Base-by-base conservation (phyloP, 768 basidiomycete species). In the Pleurotus sapidus region DNA sequence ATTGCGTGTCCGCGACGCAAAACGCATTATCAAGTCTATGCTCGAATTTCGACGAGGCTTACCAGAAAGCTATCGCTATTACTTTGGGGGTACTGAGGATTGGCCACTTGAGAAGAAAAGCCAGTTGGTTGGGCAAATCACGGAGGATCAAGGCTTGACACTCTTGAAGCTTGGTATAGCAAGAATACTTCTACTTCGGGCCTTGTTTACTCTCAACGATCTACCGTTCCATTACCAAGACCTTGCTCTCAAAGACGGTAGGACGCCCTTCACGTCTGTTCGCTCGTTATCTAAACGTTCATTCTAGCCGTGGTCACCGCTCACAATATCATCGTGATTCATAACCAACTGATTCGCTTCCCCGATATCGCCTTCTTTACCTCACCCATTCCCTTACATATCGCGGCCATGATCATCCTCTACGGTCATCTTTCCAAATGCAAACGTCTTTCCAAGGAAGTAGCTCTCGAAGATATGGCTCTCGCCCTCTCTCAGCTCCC, bases 361-460 rank as follows among this genome's bases (percentile, higher is more conserved):
- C 91, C 92, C 9, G 88, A 93, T 57, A 88, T 89, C 63, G 89
- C 86, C 3, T 94, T 94, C 75, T 93, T 94, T 68, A 89, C 89
- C 20, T 93, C 91, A 3, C 92, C 92, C 2, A 91, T 91, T 58
- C 92, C 92, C 12, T 78, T 94, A 17, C 92, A 94, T 70, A 92
- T 93, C 55, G 88, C 91, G 0, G 92, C 92, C 5, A 93, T 94
- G 91, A 89, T 93, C 57, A 93, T 94, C 59, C 78, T 94, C 17
- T 93, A 88, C 66, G 92, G 92, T 1, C 89, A 89, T 64, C 91
- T 92, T 81, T 90, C 88, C 5, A 83, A 84, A 53, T 89, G 88
- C 59, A 83, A 89, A 24, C 81, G 79, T 42, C 77, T 92, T 24
- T 71, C 87, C 1, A 79, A 77, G 40, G 76, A 84, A 56, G 81